Evolutionary conservation across 2,329 filamentous ascomycete genomes (phyloP).

Genomic region (Cordyceps javanica): DNA sequence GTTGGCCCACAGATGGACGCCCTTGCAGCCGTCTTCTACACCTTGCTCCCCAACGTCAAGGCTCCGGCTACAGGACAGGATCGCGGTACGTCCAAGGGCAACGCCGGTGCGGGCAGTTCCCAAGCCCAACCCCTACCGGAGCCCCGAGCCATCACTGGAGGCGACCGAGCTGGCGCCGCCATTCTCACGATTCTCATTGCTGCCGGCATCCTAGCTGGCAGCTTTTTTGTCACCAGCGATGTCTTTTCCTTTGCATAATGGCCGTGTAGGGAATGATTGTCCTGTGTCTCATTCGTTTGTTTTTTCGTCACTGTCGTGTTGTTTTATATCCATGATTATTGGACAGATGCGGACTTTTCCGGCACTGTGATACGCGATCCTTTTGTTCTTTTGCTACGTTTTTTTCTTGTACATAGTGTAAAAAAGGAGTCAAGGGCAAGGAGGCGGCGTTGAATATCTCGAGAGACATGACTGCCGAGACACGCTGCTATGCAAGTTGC

Average conservation of each 20-base stretch:
- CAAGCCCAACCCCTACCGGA: constrained; percentile 23
- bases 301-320: background rate
- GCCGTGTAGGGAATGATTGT: background rate
- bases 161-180: constrained; percentile 50
- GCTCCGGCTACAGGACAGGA: constrained; percentile 45
- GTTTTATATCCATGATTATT: background rate
- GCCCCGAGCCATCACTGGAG: constrained; percentile 35
- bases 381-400: background rate
- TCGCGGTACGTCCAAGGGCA: constrained; percentile 53
- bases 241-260: constrained; percentile 3
- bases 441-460: constrained; percentile 7
- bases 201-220: constrained; percentile 43
- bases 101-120: constrained; percentile 39
- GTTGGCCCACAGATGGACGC: constrained; percentile 68
- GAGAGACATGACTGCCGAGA: background rate
- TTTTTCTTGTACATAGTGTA: constrained; percentile 8
- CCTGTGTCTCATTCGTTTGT: background rate
- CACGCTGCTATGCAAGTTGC: background rate
- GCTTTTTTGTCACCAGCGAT: constrained; percentile 41
- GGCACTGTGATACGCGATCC: background rate
- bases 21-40: constrained; percentile 56
- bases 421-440: background rate
- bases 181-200: constrained; percentile 47
- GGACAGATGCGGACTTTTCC: background rate
- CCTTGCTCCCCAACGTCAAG: constrained; percentile 39